Percentiles rank a stretch among this genome's conserved stretches.
These are phyloP conservation scores for Chrysosporium keratinophilum DNA, from an alignment of 2,329 filamentous ascomycete species.

Conservation along the genomic window DNA sequence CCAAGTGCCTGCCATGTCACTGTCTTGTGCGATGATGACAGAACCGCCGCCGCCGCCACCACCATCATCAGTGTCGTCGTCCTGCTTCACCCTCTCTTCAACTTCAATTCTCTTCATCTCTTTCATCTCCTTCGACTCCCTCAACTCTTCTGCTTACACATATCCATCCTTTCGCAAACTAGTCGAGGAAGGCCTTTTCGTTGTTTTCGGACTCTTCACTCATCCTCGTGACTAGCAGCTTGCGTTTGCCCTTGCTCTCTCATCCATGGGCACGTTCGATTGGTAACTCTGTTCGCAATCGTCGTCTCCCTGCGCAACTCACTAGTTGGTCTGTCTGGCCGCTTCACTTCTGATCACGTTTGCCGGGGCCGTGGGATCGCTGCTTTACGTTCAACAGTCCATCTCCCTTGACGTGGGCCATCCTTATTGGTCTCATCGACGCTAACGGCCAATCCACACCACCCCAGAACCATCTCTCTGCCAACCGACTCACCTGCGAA, in stretches of 20 bases:
- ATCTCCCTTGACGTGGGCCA: conserved; percentile 15
- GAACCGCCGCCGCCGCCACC: neutral
- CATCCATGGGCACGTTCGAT: neutral
- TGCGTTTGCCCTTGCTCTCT: neutral
- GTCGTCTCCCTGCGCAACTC: neutral
- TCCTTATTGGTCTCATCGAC: conserved; percentile 16
- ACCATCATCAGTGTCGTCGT: conserved; percentile 6
- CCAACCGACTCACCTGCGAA: conserved; percentile 5
- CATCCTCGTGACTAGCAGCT: neutral
- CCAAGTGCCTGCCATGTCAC: neutral
- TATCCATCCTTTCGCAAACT: neutral
- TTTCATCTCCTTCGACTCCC: too few relatives aligned
- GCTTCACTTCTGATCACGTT: conserved; percentile 12
- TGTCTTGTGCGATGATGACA: neutral
- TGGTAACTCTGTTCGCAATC: neutral
- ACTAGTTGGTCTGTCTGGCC: conserved; percentile 4
- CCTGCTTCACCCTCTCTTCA: neutral
- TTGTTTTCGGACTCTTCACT: neutral
- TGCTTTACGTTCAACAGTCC: conserved; percentile 10
- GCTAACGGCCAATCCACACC: conserved; percentile 9
- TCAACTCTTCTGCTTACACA: neutral
- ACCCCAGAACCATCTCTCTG: conserved; percentile 10
- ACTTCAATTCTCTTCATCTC: too few relatives aligned
- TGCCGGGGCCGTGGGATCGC: conserved; percentile 7
- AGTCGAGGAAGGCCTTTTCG: too few relatives aligned